A percentile compares a stretch with the other conserved stretches of the same genome.
Evolutionary conservation across 208 protist species (phyloP).

Genomic region (Wallacemonas sp.): DNA sequence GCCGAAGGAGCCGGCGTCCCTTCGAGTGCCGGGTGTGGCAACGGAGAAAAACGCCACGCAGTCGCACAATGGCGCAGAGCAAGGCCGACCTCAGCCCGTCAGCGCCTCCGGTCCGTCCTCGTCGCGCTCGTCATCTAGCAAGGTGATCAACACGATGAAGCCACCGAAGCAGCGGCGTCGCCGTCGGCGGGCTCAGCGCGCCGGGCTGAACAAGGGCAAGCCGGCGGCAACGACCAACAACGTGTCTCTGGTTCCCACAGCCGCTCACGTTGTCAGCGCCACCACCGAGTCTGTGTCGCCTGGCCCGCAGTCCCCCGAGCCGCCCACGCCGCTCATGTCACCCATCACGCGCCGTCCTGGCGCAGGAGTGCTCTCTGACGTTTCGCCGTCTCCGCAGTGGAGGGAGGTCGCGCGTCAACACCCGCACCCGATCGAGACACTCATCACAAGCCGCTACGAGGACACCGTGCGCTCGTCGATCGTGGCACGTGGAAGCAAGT

Average conservation of each 20-base stretch:
- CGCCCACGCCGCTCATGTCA: not conserved
- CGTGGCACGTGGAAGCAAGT: not conserved
- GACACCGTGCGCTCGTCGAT: not conserved
- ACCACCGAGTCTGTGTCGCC: not conserved
- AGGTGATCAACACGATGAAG: slow-evolving; percentile 4
- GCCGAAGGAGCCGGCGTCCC: no score
- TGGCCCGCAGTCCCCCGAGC: not conserved
- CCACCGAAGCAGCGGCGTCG: not conserved
- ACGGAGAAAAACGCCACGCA: no score
- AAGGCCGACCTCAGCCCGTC: no score
- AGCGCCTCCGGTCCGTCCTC: not conserved
- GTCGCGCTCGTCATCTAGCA: not conserved
- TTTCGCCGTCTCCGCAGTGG: not conserved
- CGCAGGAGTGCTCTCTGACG: not conserved
- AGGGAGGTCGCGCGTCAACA: not conserved
- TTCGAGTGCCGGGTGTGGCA: no score
- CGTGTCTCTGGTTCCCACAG: not conserved
- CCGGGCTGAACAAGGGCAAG: not conserved
- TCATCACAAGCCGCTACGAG: slow-evolving; percentile 7
- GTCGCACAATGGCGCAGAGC: no score
- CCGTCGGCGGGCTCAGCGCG: not conserved
- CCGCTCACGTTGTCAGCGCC: not conserved
- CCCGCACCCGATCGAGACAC: not conserved
- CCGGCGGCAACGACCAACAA: not conserved
- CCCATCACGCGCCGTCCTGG: not conserved